Base-by-base conservation (phyloP, 495 filamentous ascomycete species). In the Podospora anserina region DNA sequence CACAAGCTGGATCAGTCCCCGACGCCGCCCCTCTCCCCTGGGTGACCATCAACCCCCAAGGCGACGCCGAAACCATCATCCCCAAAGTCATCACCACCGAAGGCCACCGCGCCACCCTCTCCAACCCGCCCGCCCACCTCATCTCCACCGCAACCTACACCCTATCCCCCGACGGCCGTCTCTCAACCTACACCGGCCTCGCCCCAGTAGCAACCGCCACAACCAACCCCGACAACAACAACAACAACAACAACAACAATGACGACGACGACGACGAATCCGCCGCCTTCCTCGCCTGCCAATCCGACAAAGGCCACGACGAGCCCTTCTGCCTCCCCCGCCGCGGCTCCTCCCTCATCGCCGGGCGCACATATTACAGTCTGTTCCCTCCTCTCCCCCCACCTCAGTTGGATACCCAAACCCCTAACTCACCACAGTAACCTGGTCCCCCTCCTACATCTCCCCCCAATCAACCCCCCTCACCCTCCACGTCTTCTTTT, bases 351-450 rank as follows among this genome's bases (percentile, higher is more conserved):
- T 54, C 69, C 5, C 58, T 79, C 9, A 39, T 69, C 20, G 63
- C 66, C 0, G 76, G 75, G 0, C 30, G 62, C 26, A 72, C 74
- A 0, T 79, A 79, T 60, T 79, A 79, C 59, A 70, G 76, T 77
- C 53, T 63, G 65, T 63, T 2, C 19, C 49, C 30, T 23, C 55
- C 23, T 4, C 27, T 19, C 55, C 5, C 65, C 5, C 23, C 23
- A 27, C 57, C 56, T 39, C 11, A 23, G 23, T 23, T 23, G 23
- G 23, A 23, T 23, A 23, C 23, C 23, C 23, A 23, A 23, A 23
- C 19, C 0, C 23, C 56, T 66, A 34, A 64, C 61, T 16, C 28
- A 20, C 62, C 30, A 65, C 16, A 78, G 77, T 79, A 56, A 77
- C 75, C 63, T 79, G 77, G 77, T 58, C 65, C 16, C 67, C 71